Conservation (phyloP, 768 basidiomycete genomes). For the Boletellus emodensis region DNA sequence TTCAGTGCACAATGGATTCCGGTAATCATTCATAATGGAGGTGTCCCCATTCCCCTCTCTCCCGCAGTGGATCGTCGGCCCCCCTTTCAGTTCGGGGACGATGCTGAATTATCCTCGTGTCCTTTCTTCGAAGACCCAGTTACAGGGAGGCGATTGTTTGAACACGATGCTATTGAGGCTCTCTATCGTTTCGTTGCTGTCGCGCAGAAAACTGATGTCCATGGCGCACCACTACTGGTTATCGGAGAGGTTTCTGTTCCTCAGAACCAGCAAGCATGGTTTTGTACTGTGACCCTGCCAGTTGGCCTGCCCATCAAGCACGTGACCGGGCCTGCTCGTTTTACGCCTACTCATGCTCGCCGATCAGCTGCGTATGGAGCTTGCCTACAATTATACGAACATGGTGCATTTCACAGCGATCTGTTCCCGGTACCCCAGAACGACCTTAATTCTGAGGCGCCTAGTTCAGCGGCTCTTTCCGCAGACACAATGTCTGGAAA, state of each 20-base stretch:
- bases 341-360: constrained; percentile 50
- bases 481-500: constrained; percentile 39
- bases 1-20: constrained; percentile 51
- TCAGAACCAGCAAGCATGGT: constrained; percentile 25
- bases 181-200: constrained; percentile 49
- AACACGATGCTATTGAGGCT: constrained; percentile 52
- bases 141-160: constrained; percentile 55
- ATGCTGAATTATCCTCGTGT: constrained; percentile 24
- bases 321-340: constrained; percentile 43
- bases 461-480: constrained; percentile 8
- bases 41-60: constrained; percentile 41
- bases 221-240: constrained; percentile 17
- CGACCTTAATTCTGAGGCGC: neutral
- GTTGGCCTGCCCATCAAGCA: constrained; percentile 39
- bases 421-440: constrained; percentile 34
- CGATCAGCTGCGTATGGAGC: constrained; percentile 55
- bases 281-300: constrained; percentile 49
- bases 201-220: constrained; percentile 9
- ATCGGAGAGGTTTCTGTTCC: constrained; percentile 22
- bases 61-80: constrained; percentile 38
- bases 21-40: constrained; percentile 33
- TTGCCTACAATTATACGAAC: constrained; percentile 47
- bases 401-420: constrained; percentile 49
- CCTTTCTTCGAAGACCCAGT: constrained; percentile 56
- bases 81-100: constrained; percentile 47